A percentile compares a stretch with the other conserved stretches of the same genome.
Conservation (phyloP, 495 filamentous ascomycete species). For the Podospora comata region DNA sequence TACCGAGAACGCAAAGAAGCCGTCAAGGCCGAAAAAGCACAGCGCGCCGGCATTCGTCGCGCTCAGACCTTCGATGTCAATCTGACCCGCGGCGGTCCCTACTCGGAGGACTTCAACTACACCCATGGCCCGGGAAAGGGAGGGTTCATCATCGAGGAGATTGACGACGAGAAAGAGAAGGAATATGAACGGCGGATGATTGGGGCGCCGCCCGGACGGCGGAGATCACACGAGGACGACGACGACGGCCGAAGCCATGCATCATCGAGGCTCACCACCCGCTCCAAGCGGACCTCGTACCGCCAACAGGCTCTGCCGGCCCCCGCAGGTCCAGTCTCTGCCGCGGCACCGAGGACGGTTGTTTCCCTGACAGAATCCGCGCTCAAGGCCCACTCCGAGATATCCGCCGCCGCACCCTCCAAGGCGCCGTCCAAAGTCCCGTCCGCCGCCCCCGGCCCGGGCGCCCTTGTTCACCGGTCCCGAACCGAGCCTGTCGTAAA, state of each 20-base stretch:
- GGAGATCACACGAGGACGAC: conserved; percentile 36
- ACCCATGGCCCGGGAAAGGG: conserved; percentile 20
- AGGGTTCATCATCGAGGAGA: background rate
- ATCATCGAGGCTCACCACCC: conserved; percentile 36
- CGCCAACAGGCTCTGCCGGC: conserved; percentile 26
- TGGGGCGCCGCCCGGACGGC: conserved; percentile 25
- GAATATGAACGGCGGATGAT: conserved; percentile 22
- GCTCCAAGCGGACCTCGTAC: conserved; percentile 28
- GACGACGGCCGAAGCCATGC: conserved; percentile 39
- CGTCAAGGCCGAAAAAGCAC: conserved; percentile 59
- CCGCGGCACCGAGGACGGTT: conserved; percentile 14
- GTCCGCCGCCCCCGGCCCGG: background rate
- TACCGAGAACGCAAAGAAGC: conserved; percentile 81
- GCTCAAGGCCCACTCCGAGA: conserved; percentile 44
- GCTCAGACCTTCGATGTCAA: conserved; percentile 43
- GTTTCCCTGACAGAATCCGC: conserved; percentile 39
- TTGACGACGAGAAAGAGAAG: conserved; percentile 19
- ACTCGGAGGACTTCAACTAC: conserved; percentile 26
- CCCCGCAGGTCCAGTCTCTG: conserved; percentile 14
- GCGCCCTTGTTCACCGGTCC: conserved; percentile 5
- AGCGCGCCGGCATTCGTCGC: conserved; percentile 44
- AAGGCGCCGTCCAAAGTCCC: conserved; percentile 20
- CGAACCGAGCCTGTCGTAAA: conserved; percentile 26
- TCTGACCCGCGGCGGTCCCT: conserved; percentile 23
- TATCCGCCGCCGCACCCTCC: conserved; percentile 41